These are phyloP conservation scores for Phytophthora tentaculata DNA, from an alignment of 352 stramenopile genomes.

Conservation along the genomic window DNA sequence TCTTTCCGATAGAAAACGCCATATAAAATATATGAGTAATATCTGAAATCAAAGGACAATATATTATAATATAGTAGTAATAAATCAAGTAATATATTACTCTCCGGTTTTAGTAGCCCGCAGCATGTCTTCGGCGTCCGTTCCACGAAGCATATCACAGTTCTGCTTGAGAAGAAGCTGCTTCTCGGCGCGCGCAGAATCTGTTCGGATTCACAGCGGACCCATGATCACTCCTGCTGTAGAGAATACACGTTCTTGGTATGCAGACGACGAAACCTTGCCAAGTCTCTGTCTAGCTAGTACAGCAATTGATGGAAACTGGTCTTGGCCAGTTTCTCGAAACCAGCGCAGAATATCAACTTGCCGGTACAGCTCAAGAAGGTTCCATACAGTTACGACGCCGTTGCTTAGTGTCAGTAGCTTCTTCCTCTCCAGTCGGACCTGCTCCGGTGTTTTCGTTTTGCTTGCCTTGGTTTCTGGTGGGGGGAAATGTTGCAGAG, in stretches of 20 bases:
- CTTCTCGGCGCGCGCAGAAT: slow-evolving; percentile 5
- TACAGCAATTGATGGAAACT: slow-evolving; percentile 8
- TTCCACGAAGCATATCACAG: background rate
- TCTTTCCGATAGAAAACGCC: background rate
- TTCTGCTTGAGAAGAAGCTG: background rate
- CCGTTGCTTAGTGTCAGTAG: background rate
- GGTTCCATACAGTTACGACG: background rate
- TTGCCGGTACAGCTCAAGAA: slow-evolving; percentile 13
- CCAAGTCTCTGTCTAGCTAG: slow-evolving; percentile 5
- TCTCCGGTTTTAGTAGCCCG: background rate
- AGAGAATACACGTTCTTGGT: slow-evolving; percentile 20
- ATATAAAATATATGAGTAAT: background rate
- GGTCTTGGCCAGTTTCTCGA: background rate
- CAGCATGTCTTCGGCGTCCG: background rate
- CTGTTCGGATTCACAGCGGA: slow-evolving; percentile 1
- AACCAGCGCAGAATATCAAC: slow-evolving; percentile 15
- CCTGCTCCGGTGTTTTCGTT: background rate
- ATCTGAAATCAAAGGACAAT: background rate
- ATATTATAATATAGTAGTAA: background rate
- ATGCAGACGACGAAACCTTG: slow-evolving; percentile 12
- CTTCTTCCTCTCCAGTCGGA: background rate
- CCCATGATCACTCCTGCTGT: slow-evolving; percentile 5
- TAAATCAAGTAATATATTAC: background rate
- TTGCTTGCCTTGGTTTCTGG: background rate
- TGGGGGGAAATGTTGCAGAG: background rate